phyloP scores from a whole-genome alignment of 305 asterid species.

The Fraxinus sp. region DNA sequence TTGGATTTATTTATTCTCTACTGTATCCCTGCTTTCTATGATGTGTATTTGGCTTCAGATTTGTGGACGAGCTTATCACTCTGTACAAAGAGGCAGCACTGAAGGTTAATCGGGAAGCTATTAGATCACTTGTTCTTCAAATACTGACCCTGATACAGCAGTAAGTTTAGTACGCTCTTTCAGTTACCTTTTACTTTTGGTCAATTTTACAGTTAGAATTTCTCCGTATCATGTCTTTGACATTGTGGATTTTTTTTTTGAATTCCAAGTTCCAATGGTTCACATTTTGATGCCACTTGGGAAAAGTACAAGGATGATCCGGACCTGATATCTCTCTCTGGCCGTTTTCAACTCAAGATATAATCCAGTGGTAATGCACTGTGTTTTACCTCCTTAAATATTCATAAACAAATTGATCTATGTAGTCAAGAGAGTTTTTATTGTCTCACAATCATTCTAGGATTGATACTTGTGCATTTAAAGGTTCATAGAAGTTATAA shows the following conservation, averaged over 20 bases:
- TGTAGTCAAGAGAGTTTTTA: not conserved
- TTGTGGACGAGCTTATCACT: slow-evolving; percentile 77
- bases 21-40: not conserved
- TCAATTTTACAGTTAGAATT: not conserved
- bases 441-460: not conserved
- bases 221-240: not conserved
- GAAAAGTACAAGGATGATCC: slow-evolving; percentile 79
- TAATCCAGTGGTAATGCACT: slow-evolving; percentile 27
- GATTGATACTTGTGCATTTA: not conserved
- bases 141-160: slow-evolving; percentile 51
- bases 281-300: slow-evolving; percentile 67
- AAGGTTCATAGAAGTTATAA: not conserved
- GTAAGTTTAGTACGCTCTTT: slow-evolving; percentile 43
- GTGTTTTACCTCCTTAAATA: slow-evolving; percentile 1
- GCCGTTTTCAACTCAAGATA: slow-evolving; percentile 33
- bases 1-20: slow-evolving; percentile 1
- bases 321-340: slow-evolving; percentile 50
- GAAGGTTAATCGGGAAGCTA: slow-evolving; percentile 64
- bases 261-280: slow-evolving; percentile 53
- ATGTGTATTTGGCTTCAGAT: slow-evolving; percentile 45
- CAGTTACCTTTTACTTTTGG: not conserved
- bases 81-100: slow-evolving; percentile 80
- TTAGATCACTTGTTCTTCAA: slow-evolving; percentile 60
- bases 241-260: not conserved
- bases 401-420: not conserved